phyloP scores from a whole-genome alignment of 805 yeast species.

The Starmera dryadoides region DNA sequence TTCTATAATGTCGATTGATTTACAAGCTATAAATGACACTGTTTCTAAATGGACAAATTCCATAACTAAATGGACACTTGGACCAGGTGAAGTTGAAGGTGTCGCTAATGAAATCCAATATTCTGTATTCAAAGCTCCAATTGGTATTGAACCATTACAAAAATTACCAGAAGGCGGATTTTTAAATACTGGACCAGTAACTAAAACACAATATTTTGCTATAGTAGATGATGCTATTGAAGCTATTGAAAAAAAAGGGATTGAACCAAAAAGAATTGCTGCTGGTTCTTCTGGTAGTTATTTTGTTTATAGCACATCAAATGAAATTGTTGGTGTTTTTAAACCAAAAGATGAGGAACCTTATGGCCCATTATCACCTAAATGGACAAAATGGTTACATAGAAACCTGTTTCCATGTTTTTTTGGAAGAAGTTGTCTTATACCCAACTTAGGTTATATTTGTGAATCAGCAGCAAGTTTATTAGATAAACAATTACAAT shows the following conservation, averaged over 20 bases:
- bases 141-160: conserved; percentile 20
- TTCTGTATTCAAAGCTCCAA: conserved; percentile 43
- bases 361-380: conserved; percentile 70
- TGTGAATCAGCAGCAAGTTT: conserved; percentile 67
- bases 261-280: conserved; percentile 45
- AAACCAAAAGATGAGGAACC: conserved; percentile 81
- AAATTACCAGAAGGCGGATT: conserved; percentile 22
- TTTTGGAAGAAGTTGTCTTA: conserved; percentile 65
- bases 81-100: conserved; percentile 9
- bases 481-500: conserved; percentile 52
- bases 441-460: conserved; percentile 66
- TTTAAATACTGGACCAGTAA: conserved; percentile 19
- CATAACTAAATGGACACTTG: conserved; percentile 20
- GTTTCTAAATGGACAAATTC: conserved; percentile 22
- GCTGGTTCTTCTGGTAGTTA: conserved; percentile 70
- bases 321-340: conserved; percentile 49
- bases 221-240: conserved; percentile 35
- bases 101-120: conserved; percentile 40
- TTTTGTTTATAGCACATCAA: conserved; percentile 36
- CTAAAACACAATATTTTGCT: conserved; percentile 24
- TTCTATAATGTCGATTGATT: conserved; percentile 18
- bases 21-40: conserved; percentile 11
- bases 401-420: conserved; percentile 71
- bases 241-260: conserved; percentile 38
- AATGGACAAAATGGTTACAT: conserved; percentile 77